A percentile compares a stretch with the other conserved stretches of the same genome.
These are phyloP conservation scores for Xylogone sp. DNA, from an alignment of 2,329 filamentous ascomycete species.

Conservation along the genomic window DNA sequence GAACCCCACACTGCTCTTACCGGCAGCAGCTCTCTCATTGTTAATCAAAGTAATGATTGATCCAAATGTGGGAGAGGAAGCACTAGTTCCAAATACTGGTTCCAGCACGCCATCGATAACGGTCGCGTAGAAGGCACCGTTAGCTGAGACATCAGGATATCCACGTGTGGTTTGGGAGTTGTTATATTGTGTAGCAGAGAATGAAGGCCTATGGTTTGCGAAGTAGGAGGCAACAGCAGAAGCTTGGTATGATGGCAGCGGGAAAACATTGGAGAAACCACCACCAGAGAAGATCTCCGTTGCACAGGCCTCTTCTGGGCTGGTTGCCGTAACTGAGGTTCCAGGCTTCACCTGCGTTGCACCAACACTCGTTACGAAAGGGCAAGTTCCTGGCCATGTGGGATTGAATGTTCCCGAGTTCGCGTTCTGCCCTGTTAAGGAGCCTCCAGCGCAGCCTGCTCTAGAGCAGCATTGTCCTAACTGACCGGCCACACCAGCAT, in stretches of 20 bases:
- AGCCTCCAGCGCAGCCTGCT: conserved; percentile 6
- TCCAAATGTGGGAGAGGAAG: conserved; percentile 51
- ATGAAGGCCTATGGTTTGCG: conserved; percentile 10
- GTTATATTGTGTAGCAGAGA: conserved; percentile 8
- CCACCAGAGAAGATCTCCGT: conserved; percentile 36
- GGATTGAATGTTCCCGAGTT: conserved; percentile 30
- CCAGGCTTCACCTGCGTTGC: conserved; percentile 45
- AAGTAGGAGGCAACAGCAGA: conserved; percentile 14
- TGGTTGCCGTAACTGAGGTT: conserved; percentile 34
- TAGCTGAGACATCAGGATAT: conserved; percentile 23
- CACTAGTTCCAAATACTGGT: conserved; percentile 15
- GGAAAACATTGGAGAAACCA: conserved; percentile 41
- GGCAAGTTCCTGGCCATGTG: conserved; percentile 62
- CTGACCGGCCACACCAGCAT: conserved; percentile 35
- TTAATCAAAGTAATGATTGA: conserved; percentile 44
- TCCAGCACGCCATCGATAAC: conserved; percentile 12
- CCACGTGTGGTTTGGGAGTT: conserved; percentile 18
- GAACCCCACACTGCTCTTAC: conserved; percentile 31
- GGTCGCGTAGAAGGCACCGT: conserved; percentile 12
- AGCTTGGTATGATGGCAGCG: conserved; percentile 16
- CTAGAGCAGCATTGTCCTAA: background rate
- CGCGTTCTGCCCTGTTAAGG: conserved; percentile 11
- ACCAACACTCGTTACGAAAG: conserved; percentile 63
- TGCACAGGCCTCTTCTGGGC: background rate
- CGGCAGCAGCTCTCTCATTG: conserved; percentile 27